Conservation (phyloP, 176 grass and related monocot species). For the Avena sativa region DNA sequence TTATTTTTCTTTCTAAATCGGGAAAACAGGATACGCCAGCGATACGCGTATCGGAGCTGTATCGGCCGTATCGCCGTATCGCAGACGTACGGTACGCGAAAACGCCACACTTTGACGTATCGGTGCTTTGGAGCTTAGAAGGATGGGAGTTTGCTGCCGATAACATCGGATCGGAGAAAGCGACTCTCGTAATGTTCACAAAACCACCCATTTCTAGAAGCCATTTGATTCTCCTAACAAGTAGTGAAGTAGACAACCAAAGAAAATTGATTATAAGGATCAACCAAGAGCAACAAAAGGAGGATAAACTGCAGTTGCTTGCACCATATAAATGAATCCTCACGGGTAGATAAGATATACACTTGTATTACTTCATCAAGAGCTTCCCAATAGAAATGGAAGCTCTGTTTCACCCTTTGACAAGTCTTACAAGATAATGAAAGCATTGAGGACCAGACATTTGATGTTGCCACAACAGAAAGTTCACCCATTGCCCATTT, state of each 20-base stretch:
- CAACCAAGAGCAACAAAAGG: not conserved
- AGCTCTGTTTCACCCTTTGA: not conserved
- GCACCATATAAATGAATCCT: not conserved
- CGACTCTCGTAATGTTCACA: not conserved
- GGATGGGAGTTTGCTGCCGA: not conserved
- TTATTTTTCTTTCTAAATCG: too few species aligned
- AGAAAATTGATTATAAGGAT: not conserved
- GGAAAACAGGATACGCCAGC: too few species aligned
- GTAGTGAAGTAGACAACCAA: slow-evolving; percentile 13
- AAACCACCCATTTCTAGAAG: not conserved
- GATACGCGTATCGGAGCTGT: too few species aligned
- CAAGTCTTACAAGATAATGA: not conserved
- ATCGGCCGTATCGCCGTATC: too few species aligned
- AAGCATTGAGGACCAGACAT: slow-evolving; percentile 10
- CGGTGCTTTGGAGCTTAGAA: too few species aligned
- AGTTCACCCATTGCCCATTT: not conserved
- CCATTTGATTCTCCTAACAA: slow-evolving; percentile 9
- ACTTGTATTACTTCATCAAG: slow-evolving; percentile 6
- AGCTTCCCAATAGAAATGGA: slow-evolving; percentile 1
- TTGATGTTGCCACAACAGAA: not conserved
- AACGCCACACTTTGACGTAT: too few species aligned
- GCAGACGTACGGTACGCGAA: too few species aligned
- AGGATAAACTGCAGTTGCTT: slow-evolving; percentile 4
- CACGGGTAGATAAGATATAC: not conserved
- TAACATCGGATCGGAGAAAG: not conserved